Evolutionary conservation across 495 filamentous ascomycete species (phyloP).

Genomic region (Tuber brumale): DNA sequence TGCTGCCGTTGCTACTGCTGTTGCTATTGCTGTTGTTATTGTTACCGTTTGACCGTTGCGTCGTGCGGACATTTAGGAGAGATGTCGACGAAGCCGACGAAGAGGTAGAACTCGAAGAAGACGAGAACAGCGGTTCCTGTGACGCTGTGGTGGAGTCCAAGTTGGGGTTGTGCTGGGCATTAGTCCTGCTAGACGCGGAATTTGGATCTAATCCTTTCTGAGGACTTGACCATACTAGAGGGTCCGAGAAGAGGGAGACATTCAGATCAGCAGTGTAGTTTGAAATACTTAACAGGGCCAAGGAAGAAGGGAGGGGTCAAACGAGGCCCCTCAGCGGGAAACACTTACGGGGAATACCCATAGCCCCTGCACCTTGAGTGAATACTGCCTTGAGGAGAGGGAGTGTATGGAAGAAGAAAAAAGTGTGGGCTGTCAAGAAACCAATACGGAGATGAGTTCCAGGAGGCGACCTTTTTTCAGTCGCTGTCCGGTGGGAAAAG

Average conservation of each 20-base stretch:
- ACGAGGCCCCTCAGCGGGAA: background rate
- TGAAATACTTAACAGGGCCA: background rate
- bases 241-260: background rate
- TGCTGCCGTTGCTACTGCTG: conserved; percentile 7
- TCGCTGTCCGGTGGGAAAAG: background rate
- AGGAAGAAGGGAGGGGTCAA: background rate
- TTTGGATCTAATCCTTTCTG: background rate
- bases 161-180: background rate
- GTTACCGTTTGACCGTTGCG: conserved; percentile 21
- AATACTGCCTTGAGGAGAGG: background rate
- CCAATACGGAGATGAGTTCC: background rate
- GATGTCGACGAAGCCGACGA: conserved; percentile 18
- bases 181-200: conserved; percentile 1
- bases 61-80: conserved; percentile 9
- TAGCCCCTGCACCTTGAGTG: conserved; percentile 16
- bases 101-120: conserved; percentile 18
- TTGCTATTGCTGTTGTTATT: background rate
- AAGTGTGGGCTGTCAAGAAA: background rate
- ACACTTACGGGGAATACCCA: conserved; percentile 35
- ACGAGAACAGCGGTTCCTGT: conserved; percentile 13
- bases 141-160: background rate
- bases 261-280: background rate
- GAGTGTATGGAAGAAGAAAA: background rate
- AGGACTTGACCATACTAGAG: conserved; percentile 10
- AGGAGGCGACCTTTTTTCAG: background rate